phyloP scores from a whole-genome alignment of 2,329 filamentous ascomycete genomes.

The Fusarium chuoi region DNA sequence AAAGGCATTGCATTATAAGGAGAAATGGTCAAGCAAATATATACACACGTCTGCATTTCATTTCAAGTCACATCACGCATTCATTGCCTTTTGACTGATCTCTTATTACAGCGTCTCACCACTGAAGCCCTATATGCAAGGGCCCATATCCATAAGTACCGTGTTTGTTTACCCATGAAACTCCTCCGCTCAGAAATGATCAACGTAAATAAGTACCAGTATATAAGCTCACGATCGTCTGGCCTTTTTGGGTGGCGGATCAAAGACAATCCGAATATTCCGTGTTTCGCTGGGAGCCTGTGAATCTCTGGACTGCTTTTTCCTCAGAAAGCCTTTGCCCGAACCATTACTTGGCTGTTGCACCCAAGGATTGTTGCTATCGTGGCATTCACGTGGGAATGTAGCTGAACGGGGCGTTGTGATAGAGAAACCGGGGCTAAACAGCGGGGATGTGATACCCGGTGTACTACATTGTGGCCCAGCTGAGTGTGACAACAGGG shows the following conservation, averaged over 20 bases:
- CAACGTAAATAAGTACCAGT: not conserved
- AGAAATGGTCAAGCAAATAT: constrained; percentile 23
- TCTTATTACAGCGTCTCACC: not conserved
- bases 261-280: constrained; percentile 53
- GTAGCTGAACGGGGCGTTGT: constrained; percentile 30
- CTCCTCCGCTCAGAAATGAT: constrained; percentile 5
- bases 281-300: constrained; percentile 51
- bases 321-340: constrained; percentile 30
- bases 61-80: constrained; percentile 1
- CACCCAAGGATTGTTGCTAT: constrained; percentile 34
- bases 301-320: constrained; percentile 37
- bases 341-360: constrained; percentile 13
- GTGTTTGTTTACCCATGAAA: not conserved
- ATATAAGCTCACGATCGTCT: not conserved
- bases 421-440: constrained; percentile 38
- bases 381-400: constrained; percentile 17
- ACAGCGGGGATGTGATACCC: constrained; percentile 32
- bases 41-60: constrained; percentile 20
- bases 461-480: constrained; percentile 46
- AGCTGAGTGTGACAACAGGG: constrained; percentile 47
- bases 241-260: constrained; percentile 49
- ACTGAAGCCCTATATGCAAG: not conserved
- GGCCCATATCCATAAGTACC: not conserved
- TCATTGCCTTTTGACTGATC: not conserved
- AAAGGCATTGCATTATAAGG: constrained; percentile 18